phyloP scores from a whole-genome alignment of 345 rosid species.

The Bruguiera gymnorhiza region DNA sequence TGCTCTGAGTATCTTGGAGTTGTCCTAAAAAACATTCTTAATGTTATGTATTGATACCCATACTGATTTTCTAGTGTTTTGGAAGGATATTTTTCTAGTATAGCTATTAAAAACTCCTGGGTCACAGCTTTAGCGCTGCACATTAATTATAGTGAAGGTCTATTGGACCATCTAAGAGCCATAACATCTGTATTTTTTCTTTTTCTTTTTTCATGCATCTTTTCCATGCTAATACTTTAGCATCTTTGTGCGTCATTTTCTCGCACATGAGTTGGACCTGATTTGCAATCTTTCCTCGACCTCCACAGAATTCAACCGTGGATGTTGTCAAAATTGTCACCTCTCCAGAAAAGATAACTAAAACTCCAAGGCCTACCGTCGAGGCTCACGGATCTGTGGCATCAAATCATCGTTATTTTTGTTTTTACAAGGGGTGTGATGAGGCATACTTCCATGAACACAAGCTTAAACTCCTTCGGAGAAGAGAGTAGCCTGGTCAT shows the following conservation, averaged over 20 bases:
- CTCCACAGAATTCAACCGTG: slow-evolving; percentile 44
- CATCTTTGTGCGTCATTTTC: not conserved
- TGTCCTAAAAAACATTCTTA: not conserved
- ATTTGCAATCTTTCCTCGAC: not conserved
- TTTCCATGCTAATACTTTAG: not conserved
- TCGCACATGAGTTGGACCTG: not conserved
- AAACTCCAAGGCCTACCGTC: slow-evolving; percentile 54
- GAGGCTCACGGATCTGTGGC: slow-evolving; percentile 58
- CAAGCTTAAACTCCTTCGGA: slow-evolving; percentile 90
- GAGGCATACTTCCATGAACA: slow-evolving; percentile 95
- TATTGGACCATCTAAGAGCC: not conserved
- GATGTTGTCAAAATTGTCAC: slow-evolving; percentile 59
- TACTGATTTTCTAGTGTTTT: not conserved
- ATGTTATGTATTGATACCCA: not conserved
- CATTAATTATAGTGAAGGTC: too few species aligned
- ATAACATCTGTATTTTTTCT: not conserved
- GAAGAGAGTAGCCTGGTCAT: slow-evolving; percentile 90
- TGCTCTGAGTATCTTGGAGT: not conserved
- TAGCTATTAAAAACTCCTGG: too few species aligned
- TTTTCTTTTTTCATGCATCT: too few species aligned
- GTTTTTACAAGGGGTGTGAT: slow-evolving; percentile 91
- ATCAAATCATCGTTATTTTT: slow-evolving; percentile 52
- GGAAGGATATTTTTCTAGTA: not conserved
- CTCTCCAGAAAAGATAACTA: slow-evolving; percentile 63
- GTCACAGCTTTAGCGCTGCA: too few species aligned